Evolutionary conservation across 371 early-diverging fungal genomes (phyloP), one percentile per base, ranked within the genome.

Genomic region (Zopfochytrium polystomum): DNA sequence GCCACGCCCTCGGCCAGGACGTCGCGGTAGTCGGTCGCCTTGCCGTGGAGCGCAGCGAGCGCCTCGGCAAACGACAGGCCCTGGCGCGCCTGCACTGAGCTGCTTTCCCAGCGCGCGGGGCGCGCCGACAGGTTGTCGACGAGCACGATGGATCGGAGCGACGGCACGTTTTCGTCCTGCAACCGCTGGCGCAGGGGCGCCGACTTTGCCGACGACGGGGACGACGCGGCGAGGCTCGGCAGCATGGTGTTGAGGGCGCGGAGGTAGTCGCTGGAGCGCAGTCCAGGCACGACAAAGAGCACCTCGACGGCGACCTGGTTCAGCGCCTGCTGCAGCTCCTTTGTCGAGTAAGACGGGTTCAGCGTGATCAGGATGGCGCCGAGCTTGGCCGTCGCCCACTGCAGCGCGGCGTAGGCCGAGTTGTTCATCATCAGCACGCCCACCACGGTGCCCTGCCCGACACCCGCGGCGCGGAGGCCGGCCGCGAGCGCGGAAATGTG

Each of bases 301-400:
- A 11, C 11, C n/a, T 9, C 9, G 42, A n/a, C 42, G 11, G 42
- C n/a, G 42, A 38, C 42, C 9, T 11, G 42, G 9, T 38, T 9
- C 9, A 38, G 42, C 11, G 42, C 42, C n/a, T 38, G 42, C 42
- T 38, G 9, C 11, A 38, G 42, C n/a, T 38, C 42, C 9, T 38
- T 9, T 11, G n/a, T n/a, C 11, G 11, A n/a, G 42, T 38, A 38
- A 38, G 42, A 9, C 42, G 42, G 42, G n/a, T 38, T 38, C 11
- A 38, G 11, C 42, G 42, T 38, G 42, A 38, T n/a, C 11, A 38
- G 42, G n/a, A 38, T 38, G n/a, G 42, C 42, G 42, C 42, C 42
- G n/a, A 38, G 9, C 11, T n/a, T 9, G 9, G 42, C 42, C 9
- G n/a, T 9, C 42, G 42, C n/a, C 42, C 9, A 11, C n/a, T 38